Evolutionary conservation across 129 eudicot genomes (phyloP).

Genomic region (Kitagawia praeruptora): DNA sequence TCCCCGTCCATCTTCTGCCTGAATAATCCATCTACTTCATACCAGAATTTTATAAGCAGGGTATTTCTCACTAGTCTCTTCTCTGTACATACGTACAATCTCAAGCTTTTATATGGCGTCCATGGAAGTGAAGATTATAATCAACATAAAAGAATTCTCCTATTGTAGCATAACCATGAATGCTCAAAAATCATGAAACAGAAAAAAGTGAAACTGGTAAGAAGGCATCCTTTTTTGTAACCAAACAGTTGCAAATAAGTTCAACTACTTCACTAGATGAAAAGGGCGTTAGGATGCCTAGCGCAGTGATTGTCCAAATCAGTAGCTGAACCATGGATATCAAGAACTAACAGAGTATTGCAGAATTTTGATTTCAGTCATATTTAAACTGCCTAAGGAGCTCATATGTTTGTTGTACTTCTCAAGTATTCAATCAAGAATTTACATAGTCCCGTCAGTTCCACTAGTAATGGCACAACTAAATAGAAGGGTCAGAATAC

Average conservation of each 20-base stretch:
- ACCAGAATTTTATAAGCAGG: background rate
- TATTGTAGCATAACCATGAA: background rate
- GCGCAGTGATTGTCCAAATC: background rate
- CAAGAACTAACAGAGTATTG: background rate
- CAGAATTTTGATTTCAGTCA: background rate
- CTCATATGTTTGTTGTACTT: too few relatives aligned
- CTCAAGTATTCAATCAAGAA: too few relatives aligned
- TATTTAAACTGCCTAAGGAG: too few relatives aligned
- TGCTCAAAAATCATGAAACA: background rate
- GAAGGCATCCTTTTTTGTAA: background rate
- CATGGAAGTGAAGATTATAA: background rate
- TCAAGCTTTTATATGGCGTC: background rate
- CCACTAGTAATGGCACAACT: background rate
- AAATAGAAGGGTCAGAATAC: conserved; percentile 18
- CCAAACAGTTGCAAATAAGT: too few relatives aligned
- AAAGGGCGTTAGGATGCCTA: background rate
- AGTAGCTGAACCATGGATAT: too few relatives aligned
- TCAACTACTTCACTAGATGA: background rate
- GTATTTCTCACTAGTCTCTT: background rate
- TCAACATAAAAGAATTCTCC: background rate
- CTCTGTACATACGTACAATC: background rate
- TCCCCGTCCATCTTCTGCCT: background rate
- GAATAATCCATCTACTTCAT: background rate
- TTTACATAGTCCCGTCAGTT: background rate
- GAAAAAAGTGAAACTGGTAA: background rate